Evolutionary conservation across 2,329 filamentous ascomycete species (phyloP).

Genomic region (Cadophora sp.): DNA sequence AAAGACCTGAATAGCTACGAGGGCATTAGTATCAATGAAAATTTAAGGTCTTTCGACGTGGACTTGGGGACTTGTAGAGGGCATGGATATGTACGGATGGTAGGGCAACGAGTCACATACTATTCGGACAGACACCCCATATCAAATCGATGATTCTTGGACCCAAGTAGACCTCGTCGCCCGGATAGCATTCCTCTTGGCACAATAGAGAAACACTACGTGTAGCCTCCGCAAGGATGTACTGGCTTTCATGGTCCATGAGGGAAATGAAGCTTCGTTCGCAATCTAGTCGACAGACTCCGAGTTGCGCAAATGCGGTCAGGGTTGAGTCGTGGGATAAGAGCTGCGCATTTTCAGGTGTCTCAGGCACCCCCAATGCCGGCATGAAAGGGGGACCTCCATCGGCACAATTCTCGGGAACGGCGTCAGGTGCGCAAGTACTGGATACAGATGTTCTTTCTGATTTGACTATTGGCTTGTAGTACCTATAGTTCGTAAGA

Average conservation of each 20-base stretch:
- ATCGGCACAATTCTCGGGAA: neutral
- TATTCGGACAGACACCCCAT: conserved; percentile 37
- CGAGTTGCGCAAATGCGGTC: conserved; percentile 54
- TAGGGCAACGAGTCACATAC: neutral
- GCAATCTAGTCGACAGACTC: conserved; percentile 52
- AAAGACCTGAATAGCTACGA: conserved; percentile 33
- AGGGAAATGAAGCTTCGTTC: conserved; percentile 55
- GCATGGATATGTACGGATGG: too few species aligned
- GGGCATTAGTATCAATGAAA: neutral
- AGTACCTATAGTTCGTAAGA: conserved; percentile 1
- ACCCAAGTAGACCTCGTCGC: conserved; percentile 36
- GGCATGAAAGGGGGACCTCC: neutral
- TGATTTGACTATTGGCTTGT: neutral
- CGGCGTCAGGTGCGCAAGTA: neutral
- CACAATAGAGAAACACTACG: conserved; percentile 31
- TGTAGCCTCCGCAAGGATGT: conserved; percentile 39
- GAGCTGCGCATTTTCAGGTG: conserved; percentile 15
- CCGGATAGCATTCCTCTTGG: conserved; percentile 3
- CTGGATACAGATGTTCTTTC: neutral
- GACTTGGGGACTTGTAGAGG: neutral
- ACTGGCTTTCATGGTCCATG: conserved; percentile 37
- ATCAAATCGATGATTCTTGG: conserved; percentile 27
- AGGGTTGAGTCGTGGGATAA: conserved; percentile 49
- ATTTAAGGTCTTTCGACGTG: neutral
- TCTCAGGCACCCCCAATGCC: neutral